Evolutionary conservation across 2,329 filamentous ascomycete genomes (phyloP), one percentile per base, ranked within the genome.

Genomic region (Tolypocladium amazonense): DNA sequence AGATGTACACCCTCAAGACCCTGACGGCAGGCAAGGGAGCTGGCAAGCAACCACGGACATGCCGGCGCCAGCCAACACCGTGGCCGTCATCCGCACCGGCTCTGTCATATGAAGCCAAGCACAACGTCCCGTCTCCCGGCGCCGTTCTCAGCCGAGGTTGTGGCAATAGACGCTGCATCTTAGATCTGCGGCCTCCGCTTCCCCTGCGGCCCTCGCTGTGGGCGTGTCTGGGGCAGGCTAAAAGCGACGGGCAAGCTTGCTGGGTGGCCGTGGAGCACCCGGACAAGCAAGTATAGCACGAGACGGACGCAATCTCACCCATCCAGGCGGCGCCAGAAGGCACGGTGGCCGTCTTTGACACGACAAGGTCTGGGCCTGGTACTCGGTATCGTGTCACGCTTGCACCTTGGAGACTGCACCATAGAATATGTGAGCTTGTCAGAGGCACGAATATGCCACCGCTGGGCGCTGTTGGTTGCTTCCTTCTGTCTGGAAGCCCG

Each of bases 111-210:
- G 15, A 20, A 30, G 50, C 33, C 38, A 57, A 45, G 53, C 37
- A 27, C 43, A 33, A 18, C 23, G 41, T 56, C 53, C 61, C 56
- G 56, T 60, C 35, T 35, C 43, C 55, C 50, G 43, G 58, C 61
- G 61, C 58, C 56, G 41, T 60, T 58, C 55, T 60, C 58, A 62
- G 58, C 56, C 58, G 55, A 57, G 56, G 30, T 53, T 53, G n/a
- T n/a, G 18, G 50, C 41, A 43, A 11, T 30, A 58, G 43, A 58
- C 54, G 56, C 58, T 50, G 58, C 58, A 56, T 56, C 58, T 53
- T 12, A 56, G 58, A 59, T 56, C 58, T 53, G 58, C 54, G 35
- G 25, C 41, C 25, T 50, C 58, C 25, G 7, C 30, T 43, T 33
- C 15, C 23, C 7, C 33, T 47, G 37, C 39, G 52, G 30, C 39